phyloP scores from a whole-genome alignment of 2,329 filamentous ascomycete species.

The Hymenoscyphus fructigenus region DNA sequence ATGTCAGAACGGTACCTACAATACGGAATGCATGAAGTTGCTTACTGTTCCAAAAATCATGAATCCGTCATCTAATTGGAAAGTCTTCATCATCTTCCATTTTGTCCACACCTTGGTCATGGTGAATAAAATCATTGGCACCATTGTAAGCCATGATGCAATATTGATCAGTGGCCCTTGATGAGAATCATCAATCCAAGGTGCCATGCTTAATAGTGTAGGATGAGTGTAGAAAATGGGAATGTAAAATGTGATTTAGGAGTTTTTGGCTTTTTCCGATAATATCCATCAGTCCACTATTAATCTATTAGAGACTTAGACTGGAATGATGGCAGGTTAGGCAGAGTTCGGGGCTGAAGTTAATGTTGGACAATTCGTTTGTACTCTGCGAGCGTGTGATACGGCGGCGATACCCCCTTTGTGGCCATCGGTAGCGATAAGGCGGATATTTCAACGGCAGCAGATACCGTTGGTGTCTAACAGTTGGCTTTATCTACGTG shows the following conservation, averaged over 20 bases:
- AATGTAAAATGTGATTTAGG: neutral
- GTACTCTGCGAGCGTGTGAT: neutral
- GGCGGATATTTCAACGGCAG: neutral
- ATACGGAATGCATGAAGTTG: neutral
- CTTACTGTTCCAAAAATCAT: conserved; percentile 5
- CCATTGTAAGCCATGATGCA: conserved; percentile 10
- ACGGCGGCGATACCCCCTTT: neutral
- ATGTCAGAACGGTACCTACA: neutral
- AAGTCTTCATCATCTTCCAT: conserved; percentile 6
- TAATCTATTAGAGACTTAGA: neutral
- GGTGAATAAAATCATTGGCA: conserved; percentile 9
- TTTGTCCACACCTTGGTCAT: conserved; percentile 8
- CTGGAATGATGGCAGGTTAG: neutral
- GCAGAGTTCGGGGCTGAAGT: neutral
- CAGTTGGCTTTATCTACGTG: neutral
- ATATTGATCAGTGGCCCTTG: conserved; percentile 10
- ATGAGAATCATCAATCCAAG: conserved; percentile 6
- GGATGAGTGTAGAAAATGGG: neutral
- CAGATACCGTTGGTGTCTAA: neutral
- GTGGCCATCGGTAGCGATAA: neutral
- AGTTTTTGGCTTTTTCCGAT: neutral
- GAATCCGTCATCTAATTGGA: conserved; percentile 1
- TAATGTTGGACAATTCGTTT: neutral
- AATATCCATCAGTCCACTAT: neutral
- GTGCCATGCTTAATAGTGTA: conserved; percentile 3